Percentiles rank a stretch among this genome's conserved stretches.
These are phyloP conservation scores for Fereydounia khargensis DNA, from an alignment of 1,284 basidiomycete species.

Conservation along the genomic window DNA sequence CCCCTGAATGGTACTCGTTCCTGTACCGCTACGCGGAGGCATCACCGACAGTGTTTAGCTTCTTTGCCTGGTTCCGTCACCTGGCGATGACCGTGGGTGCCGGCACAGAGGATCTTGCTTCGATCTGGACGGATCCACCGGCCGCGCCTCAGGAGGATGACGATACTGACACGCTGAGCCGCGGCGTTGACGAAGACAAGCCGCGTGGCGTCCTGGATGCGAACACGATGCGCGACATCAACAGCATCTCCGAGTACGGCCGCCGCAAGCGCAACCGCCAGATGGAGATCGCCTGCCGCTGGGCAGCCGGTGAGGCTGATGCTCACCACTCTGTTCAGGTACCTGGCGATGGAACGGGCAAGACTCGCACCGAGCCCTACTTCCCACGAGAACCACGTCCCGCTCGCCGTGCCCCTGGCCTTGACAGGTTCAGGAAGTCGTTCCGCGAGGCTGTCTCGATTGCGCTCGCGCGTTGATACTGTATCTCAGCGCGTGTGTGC, in stretches of 20 bases:
- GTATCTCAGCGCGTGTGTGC: no score
- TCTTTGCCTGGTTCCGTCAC: conserved; percentile 51
- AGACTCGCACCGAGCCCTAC: conserved; percentile 43
- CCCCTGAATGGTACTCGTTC: conserved; percentile 40
- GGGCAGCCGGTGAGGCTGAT: conserved; percentile 52
- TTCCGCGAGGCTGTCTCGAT: conserved; percentile 46
- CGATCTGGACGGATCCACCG: conserved; percentile 40
- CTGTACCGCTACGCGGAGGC: conserved; percentile 29
- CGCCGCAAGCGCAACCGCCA: conserved; percentile 43
- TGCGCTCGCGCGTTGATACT: conserved; percentile 25
- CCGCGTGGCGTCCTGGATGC: conserved; percentile 18
- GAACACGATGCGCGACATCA: conserved; percentile 34
- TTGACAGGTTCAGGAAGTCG: conserved; percentile 36
- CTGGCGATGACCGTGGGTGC: conserved; percentile 44
- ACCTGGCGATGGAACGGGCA: conserved; percentile 42
- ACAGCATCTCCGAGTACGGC: conserved; percentile 40
- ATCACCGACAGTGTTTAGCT: conserved; percentile 40
- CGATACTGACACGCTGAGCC: conserved; percentile 9
- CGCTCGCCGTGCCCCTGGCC: conserved; percentile 23
- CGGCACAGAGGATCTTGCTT: conserved; percentile 40
- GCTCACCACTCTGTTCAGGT: conserved; percentile 46
- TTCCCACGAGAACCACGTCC: conserved; percentile 39
- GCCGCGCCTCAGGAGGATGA: conserved; percentile 9
- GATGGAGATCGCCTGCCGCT: conserved; percentile 50
- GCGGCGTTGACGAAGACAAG: not conserved